Evolutionary conservation across 306 rosid genomes (phyloP), one percentile per base, ranked within the genome.

Genomic region (Luffa aegyptiaca): DNA sequence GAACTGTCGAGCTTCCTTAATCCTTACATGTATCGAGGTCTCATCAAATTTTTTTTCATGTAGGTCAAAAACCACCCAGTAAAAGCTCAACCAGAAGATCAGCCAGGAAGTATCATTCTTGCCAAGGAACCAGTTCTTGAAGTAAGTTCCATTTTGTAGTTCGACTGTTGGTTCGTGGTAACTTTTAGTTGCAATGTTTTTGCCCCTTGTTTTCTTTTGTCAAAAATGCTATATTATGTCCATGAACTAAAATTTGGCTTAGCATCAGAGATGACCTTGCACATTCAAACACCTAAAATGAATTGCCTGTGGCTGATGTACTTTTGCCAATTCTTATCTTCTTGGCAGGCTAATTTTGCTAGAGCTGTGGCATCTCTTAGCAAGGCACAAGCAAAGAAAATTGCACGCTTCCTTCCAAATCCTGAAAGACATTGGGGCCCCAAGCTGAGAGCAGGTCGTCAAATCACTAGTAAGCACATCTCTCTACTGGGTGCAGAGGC

Each of bases 361-460:
- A 77, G 97, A 80, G 98, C 98, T 8, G 91, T 90, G 35, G 85
- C 93, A 45, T 95, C 98, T 62, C 97, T 93, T 5, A 92, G 97
- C 88, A 93, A 91, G 89, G 96, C 98, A 37, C 98, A 95, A 77
- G 90, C 93, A 11, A 94, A 92, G 92, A 92, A 92, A 80, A 90
- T 92, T 63, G 91, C 93, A 0, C 88, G 97, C 77, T 95, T 92
- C 88, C 97, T 95, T 79, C 97, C 98, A 37, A 95, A 95, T 84
- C 97, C 98, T 0, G 98, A 95, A 76, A 91, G 90, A 82, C 97
- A 95, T 56, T 95, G 98, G 97, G 98, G 98, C 52, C 97, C 98
- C 4, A 91, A 95, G 85, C 91, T 95, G 46, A 89, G 97, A 86
- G 98, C 97, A 5, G 98, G 98, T 59, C 98, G 97, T 55, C 81